Evolutionary conservation across 148 eudicot species (phyloP), one percentile per base, ranked within the genome.

Genomic region (Arctostaphylos glauca): DNA sequence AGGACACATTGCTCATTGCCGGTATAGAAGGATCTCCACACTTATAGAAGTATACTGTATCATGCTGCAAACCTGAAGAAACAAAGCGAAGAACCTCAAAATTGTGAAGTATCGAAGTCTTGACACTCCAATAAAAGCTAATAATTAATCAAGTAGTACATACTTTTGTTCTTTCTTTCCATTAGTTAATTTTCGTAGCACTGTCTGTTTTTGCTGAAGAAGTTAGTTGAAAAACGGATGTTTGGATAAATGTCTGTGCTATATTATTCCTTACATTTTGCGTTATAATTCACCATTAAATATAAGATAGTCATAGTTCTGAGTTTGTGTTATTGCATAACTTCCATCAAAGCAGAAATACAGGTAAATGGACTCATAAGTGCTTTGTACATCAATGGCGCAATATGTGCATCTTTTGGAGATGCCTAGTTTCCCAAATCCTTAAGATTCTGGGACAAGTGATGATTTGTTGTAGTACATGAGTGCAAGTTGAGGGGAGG

Each of bases 1-100:
- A 81, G 70, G 78, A 85, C 23, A 87, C 76, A n/a, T 86, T 81
- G 66, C 99, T 96, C 90, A 91, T 89, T 74, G 95, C 92, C 53
- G 89, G 86, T 78, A 88, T 89, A 54, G 89, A 88, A 75, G 97
- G 97, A 80, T 96, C 99, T 67, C 99, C 99, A 85, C 99, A 96
- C 80, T 85, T 87, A 71, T 96, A 96, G 81, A 93, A 91, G 84
- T 96, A 96, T 83, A 83, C 7, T 13, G 92, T 91, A 82, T 83
- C 80, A 5, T 98, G 97, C 83, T 85, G 83, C 84, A 96, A 86
- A 41, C 94, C 99, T 96, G 81, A 83, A 86, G 13, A 62, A 62
- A 60, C 16, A 25, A 66, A 38, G 9, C 5, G n/a, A n/a, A 68
- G 43, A 41, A 16, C 6, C 15, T 47, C 52, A n/a, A 62, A 12